These are phyloP conservation scores for Hydnum rufescens DNA, from an alignment of 768 basidiomycete genomes.

Conservation along the genomic window DNA sequence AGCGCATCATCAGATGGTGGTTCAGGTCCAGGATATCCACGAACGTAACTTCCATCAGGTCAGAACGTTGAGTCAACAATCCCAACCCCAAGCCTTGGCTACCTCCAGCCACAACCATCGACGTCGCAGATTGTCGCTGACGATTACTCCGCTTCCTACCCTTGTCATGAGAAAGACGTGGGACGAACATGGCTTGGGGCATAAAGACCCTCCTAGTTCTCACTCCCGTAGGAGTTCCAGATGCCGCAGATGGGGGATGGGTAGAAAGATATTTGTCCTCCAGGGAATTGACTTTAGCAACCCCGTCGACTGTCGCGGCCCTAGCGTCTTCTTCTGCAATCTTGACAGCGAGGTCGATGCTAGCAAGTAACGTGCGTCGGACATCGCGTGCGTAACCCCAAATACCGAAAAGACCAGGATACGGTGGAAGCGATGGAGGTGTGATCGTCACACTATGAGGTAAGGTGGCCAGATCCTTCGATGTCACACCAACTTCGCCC, in stretches of 20 bases:
- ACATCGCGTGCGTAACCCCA: conserved; percentile 81
- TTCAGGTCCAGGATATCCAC: conserved; percentile 75
- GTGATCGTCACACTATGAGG: not conserved
- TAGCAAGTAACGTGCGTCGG: conserved; percentile 50
- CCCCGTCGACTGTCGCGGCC: conserved; percentile 37
- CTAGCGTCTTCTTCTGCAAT: conserved; percentile 74
- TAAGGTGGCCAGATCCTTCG: conserved; percentile 18
- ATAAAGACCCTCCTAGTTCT: conserved; percentile 69
- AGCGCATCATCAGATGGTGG: conserved; percentile 54
- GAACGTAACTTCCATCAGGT: conserved; percentile 61
- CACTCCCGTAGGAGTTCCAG: conserved; percentile 60
- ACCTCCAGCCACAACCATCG: conserved; percentile 56
- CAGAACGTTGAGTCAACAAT: conserved; percentile 45
- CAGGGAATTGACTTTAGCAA: conserved; percentile 43
- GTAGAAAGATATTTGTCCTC: conserved; percentile 46
- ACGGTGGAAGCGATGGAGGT: conserved; percentile 35
- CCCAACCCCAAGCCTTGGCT: conserved; percentile 65
- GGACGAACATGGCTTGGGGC: conserved; percentile 93
- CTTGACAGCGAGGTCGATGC: conserved; percentile 61
- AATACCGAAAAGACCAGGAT: conserved; percentile 62
- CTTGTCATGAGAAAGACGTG: conserved; percentile 24
- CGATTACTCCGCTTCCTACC: conserved; percentile 16
- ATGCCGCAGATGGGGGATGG: conserved; percentile 12
- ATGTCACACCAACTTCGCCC: conserved; percentile 48
- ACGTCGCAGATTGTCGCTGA: conserved; percentile 9